Base-by-base conservation (phyloP, 495 filamentous ascomycete species). In the Aspergillus leporis region DNA sequence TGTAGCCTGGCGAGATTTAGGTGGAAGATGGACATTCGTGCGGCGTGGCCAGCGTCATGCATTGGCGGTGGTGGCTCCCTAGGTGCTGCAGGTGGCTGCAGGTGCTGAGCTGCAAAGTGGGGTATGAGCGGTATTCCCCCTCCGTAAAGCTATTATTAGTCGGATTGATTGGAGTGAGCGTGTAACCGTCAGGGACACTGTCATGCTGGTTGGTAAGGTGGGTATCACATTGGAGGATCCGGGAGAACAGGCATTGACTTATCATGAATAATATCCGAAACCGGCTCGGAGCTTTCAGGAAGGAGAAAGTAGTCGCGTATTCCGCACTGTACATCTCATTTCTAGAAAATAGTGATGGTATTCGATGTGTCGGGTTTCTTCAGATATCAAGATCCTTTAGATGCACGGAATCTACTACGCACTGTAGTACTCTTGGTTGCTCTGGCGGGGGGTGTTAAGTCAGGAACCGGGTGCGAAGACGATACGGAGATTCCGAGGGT, bases 51-150 rank as follows among this genome's bases (percentile, higher is more conserved):
- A 32, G 16, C 25, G 48, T 9, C 18, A 50, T 22, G 19, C 19
- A 50, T 50, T 16, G 12, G 48, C 25, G 31, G 14, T 51, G 48
- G 22, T 31, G 48, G 22, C 28, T 18, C 5, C 28, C 25, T 32
- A 0, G 43, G 30, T 6, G 43, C 30, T 30, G 25, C 53, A 56
- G 54, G 28, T 36, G 54, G 54, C 54, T 56, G 43, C 43, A 56
- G 43, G 31, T 34, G 51, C 30, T 21, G 7, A 25, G 25, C 22
- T 31, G 32, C 53, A 45, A 1, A 32, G 53, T 55, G 55, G 47
- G 46, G 55, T n/a, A 13, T 18, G 21, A 48, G 43, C 18, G 58
- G 64, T 60, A 65, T 53, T 48, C 64, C 59, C 60, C 25, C 14
- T 2, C 25, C 31, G 12, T 28, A 8, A 18, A 21, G 25, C 45